Evolutionary conservation across 768 basidiomycete genomes (phyloP), one percentile per base, ranked within the genome.

Genomic region (Sarcodon aspratus): DNA sequence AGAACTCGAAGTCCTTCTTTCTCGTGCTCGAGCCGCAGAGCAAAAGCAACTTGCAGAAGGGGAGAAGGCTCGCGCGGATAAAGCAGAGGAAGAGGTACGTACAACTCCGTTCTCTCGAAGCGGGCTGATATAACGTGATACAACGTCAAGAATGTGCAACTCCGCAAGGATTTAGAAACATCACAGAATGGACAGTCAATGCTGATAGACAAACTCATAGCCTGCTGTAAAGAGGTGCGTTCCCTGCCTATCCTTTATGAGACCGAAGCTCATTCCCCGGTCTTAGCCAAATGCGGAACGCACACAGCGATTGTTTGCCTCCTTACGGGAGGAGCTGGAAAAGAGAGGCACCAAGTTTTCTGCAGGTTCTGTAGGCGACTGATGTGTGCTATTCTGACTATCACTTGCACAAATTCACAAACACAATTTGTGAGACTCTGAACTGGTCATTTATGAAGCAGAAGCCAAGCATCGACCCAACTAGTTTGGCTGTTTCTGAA

Each of bases 191-290:
- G 79, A 42, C 86, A 90, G 62, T 77, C 84, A 21, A 73, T 82
- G 67, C 73, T 91, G 50, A 82, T 91, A 51, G 87, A 91, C 66
- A 88, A 87, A 57, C 70, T 91, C 46, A 81, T 89, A 55, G 72
- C 81, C 18, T 91, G 86, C 57, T 91, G 86, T 71, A 86, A 87
- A 72, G 88, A 90, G 78, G 88, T 88, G 57, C 62, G 82, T 51
- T 13, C n/a, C 9, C 9, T 12, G 21, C 34, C 40, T 36, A 35
- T 17, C 44, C 38, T 12, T 51, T 45, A 45, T 43, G 31, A 36
- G n/a, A 9, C 15, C 17, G 15, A 10, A 32, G 35, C n/a, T 36
- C 9, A 8, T 15, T 37, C 21, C 33, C n/a, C 36, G 17, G 17
- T 45, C 6, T 48, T 13, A 91, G 83, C 86, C 88, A 31, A 86